Base-by-base conservation (phyloP, 306 rosid genomes). In the Amphicarpaea edgeworthii region DNA sequence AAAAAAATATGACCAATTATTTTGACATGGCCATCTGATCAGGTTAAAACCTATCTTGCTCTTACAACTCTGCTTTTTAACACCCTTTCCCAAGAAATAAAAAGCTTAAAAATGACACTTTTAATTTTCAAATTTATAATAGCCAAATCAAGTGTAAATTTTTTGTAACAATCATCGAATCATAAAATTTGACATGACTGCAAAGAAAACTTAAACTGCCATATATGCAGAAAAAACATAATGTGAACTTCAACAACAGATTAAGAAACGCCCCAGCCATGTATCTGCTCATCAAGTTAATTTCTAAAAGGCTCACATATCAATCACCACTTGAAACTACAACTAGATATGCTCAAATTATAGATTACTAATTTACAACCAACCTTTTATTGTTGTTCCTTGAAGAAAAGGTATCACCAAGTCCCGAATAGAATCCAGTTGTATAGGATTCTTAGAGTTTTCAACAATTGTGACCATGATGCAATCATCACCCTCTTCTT, bases 381-480 rank as follows among this genome's bases (percentile, higher is more conserved):
- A 60, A 95, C 99, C 99, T 89, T 89, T 86, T 63, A 92, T 77
- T 58, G 87, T 83, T n/a, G 88, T 82, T 63, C 80, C 83, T 12
- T 92, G 90, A 82, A 96, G 85, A 81, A 77, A 74, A 43, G 96
- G 98, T 79, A 90, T 81, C 86, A 96, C 45, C n/a, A 38, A 42
- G 63, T 84, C 89, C 43, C 70, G 90, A 81, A 88, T 85, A 42
- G 30, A 55, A 65, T 87, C 92, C 79, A 96, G 84, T 62, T 72
- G 87, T 75, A 84, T 41, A 37, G 87, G 50, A 68, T 76, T 81
- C 46, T 59, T 85, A 28, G 86, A 69, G 66, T 77, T 81, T 67
- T 90, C 93, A 63, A 81, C 79, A 45, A 95, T 17, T 51, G 83
- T 49, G 16, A 89, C 86, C 12, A 82, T 78, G 54, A 96, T 86